Conservation (phyloP, 2,329 filamentous ascomycete genomes). For the Trichoderma semiorbis region DNA sequence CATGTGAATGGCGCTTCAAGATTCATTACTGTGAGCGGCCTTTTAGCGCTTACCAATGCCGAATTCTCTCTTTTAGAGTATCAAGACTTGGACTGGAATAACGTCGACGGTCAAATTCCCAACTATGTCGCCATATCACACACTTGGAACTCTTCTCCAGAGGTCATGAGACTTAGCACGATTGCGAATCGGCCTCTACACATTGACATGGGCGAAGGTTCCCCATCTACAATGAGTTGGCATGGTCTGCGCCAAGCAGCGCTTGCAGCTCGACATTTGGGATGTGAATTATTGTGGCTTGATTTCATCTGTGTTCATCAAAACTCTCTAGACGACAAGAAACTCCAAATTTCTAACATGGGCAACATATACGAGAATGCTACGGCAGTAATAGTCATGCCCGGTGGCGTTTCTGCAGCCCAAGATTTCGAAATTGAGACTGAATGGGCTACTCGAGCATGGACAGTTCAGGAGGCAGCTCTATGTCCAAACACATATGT, state of each 20-base stretch:
- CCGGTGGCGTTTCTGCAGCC: background rate
- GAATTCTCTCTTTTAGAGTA: background rate
- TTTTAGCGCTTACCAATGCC: background rate
- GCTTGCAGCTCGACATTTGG: background rate
- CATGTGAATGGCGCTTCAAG: background rate
- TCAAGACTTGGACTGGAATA: background rate
- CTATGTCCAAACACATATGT: background rate
- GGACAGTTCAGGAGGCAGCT: background rate
- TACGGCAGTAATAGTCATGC: background rate
- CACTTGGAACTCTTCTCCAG: background rate
- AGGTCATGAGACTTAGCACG: background rate
- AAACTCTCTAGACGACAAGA: background rate
- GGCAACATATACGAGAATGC: background rate
- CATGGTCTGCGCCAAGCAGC: background rate
- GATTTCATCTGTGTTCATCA: background rate
- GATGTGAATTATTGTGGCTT: background rate
- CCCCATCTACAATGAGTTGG: background rate
- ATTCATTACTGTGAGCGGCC: background rate
- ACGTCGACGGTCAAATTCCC: background rate
- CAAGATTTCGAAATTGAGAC: background rate
- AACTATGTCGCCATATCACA: background rate
- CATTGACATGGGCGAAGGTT: background rate
- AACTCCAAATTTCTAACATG: background rate
- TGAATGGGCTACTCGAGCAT: background rate
- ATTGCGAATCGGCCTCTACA: background rate